Conservation (phyloP, 805 yeast species). For the Saturnispora ahearnii region DNA sequence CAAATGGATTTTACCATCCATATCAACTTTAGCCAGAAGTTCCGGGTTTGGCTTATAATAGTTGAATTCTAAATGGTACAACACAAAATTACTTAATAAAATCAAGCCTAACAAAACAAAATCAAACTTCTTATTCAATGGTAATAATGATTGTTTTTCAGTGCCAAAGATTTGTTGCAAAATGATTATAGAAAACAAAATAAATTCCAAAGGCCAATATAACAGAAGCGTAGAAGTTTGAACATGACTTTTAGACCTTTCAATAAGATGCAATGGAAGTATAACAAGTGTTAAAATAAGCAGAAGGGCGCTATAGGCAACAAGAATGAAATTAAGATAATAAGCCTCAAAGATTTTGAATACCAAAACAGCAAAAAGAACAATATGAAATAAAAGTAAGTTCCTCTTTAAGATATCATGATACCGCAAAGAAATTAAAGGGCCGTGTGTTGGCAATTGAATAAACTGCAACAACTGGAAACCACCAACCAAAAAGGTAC, state of each 20-base stretch:
- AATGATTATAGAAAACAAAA: conserved; percentile 10
- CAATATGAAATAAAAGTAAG: conserved; percentile 10
- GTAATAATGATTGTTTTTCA: conserved; percentile 10
- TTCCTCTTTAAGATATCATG: conserved; percentile 12
- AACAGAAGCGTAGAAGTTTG: conserved; percentile 32
- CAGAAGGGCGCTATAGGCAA: conserved; percentile 12
- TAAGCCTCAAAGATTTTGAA: conserved; percentile 1
- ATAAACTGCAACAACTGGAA: conserved; percentile 15
- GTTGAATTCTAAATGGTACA: conserved; percentile 34
- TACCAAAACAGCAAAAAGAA: conserved; percentile 7
- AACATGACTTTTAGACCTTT: conserved; percentile 31
- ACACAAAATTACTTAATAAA: conserved; percentile 24
- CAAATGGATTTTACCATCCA: conserved; percentile 21
- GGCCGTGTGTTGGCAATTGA: conserved; percentile 12
- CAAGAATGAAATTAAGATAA: conserved; percentile 3
- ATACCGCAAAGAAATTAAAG: background rate
- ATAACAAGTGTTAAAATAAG: conserved; percentile 21
- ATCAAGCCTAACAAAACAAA: conserved; percentile 23
- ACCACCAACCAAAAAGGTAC: conserved; percentile 15
- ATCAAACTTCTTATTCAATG: conserved; percentile 1
- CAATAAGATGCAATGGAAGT: conserved; percentile 37
- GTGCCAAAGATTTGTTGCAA: conserved; percentile 28
- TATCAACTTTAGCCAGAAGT: conserved; percentile 16
- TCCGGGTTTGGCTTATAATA: conserved; percentile 31
- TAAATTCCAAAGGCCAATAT: conserved; percentile 31